Base-by-base conservation (phyloP, 78 protist genomes). In the Dictyostelium brefeldianum region DNA sequence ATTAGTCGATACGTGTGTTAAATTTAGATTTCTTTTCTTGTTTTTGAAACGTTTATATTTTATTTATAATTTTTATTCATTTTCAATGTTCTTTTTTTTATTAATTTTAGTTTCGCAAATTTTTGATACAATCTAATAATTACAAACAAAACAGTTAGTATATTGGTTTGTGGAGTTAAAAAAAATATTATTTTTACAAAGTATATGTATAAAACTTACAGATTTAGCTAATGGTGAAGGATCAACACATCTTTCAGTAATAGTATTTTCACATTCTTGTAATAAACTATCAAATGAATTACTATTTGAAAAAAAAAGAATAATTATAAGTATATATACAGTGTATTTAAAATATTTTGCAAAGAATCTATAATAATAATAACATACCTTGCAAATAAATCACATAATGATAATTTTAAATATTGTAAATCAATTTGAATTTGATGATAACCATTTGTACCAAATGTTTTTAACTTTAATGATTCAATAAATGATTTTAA, bases 391-490 rank as follows among this genome's bases (percentile, higher is more conserved):
- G 54, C 47, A 51, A 87, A 77, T 25, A 64, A 20, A 77, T 87
- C 93, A 70, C 46, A 43, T 29, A 87, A 51, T 18, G 71, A 59
- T 47, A 87, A 25, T 65, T 51, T 74, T 29, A 87, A 70, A 80
- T 59, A 87, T 25, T 70, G 54, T n/a, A 77, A 70, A 64, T 87
- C 93, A 7, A 87, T 47, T 65, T 77, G 84, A 62, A 87, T 87
- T 50, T 87, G 93, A 50, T 77, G 93, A 36, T 47, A 77, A 47
- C 93, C 93, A 77, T 87, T 87, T 31, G 93, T 74, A 47, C 93
- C 93, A 77, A 87, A 87, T 4, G 93, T 87, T 78, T 87, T 87
- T 20, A 57, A 31, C 22, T 84, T 53, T 10, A 87, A 31, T 64
- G 78, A 87, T 65, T 87, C 93, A 74, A 50, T 77, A 43, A 59